phyloP scores from a whole-genome alignment of 1,284 basidiomycete species.

The Tilletia caries region DNA sequence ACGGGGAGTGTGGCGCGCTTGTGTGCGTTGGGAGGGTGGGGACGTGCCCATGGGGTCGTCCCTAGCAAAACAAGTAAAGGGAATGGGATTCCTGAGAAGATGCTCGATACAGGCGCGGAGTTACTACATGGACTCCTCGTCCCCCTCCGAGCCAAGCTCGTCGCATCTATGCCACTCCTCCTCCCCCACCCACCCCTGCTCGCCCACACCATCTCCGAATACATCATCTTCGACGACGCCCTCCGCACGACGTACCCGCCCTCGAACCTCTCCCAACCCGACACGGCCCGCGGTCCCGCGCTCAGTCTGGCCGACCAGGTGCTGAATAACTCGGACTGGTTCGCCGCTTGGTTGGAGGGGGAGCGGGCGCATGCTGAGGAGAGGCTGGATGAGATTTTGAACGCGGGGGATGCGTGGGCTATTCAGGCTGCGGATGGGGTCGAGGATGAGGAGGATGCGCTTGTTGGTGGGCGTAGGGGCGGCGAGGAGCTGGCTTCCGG shows the following conservation, averaged over 20 bases:
- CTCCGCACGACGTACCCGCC: slow-evolving; percentile 59
- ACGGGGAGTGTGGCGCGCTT: slow-evolving; percentile 61
- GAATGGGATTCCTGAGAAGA: not conserved
- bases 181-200: slow-evolving; percentile 76
- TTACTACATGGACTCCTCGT: slow-evolving; percentile 42
- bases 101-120: slow-evolving; percentile 35
- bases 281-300: slow-evolving; percentile 17
- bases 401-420: slow-evolving; percentile 79
- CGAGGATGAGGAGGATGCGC: slow-evolving; percentile 57
- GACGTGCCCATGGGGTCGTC: slow-evolving; percentile 14
- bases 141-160: slow-evolving; percentile 38
- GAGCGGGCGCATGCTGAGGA: slow-evolving; percentile 66
- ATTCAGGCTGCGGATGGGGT: slow-evolving; percentile 66
- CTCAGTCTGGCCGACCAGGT: slow-evolving; percentile 64
- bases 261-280: slow-evolving; percentile 28
- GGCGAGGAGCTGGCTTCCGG: not conserved
- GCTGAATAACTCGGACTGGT: slow-evolving; percentile 79
- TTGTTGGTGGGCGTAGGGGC: not conserved
- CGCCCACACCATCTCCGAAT: slow-evolving; percentile 91
- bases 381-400: slow-evolving; percentile 77
- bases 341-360: slow-evolving; percentile 72
- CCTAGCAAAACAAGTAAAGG: not conserved
- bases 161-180: slow-evolving; percentile 64
- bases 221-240: slow-evolving; percentile 79
- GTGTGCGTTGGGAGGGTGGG: slow-evolving; percentile 52